These are phyloP conservation scores for Coemansia sp. DNA, from an alignment of 192 early-diverging fungal genomes.

Conservation along the genomic window DNA sequence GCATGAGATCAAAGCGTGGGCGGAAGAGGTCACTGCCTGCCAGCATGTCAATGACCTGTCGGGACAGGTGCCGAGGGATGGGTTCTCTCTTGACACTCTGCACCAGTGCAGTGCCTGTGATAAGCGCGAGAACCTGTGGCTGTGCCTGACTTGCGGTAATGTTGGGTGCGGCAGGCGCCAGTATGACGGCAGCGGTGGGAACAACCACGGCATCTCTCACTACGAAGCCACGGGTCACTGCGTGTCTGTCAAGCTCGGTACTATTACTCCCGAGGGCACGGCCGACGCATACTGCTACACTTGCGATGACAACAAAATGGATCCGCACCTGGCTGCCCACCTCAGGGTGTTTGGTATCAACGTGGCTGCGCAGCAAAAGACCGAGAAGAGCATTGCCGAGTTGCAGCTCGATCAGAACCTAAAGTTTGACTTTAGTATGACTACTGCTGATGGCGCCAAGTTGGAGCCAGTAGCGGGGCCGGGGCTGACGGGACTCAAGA, in stretches of 20 bases:
- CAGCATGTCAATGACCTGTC: constrained; percentile 71
- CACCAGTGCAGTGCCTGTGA: constrained; percentile 65
- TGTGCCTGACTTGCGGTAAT: constrained; percentile 91
- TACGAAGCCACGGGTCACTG: constrained; percentile 77
- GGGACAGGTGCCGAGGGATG: constrained; percentile 58
- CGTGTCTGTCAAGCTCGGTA: constrained; percentile 88
- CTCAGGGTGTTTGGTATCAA: constrained; percentile 88
- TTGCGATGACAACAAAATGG: constrained; percentile 79
- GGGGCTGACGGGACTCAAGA: constrained; percentile 88
- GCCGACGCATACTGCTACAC: constrained; percentile 67
- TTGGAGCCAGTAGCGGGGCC: constrained; percentile 83
- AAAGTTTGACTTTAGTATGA: constrained; percentile 98
- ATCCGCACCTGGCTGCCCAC: constrained; percentile 75
- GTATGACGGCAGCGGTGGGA: constrained; percentile 89
- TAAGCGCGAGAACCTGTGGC: constrained; percentile 90
- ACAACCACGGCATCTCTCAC: constrained; percentile 88
- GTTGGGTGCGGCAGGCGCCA: constrained; percentile 93
- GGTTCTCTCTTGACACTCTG: constrained; percentile 24
- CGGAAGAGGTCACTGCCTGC: constrained; percentile 79
- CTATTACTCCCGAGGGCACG: constrained; percentile 95
- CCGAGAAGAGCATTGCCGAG: constrained; percentile 88
- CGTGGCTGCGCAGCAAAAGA: constrained; percentile 78
- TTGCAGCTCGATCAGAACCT: constrained; percentile 95
- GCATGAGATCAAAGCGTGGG: constrained; percentile 92
- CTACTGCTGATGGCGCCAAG: constrained; percentile 87